Percentiles rank a stretch among this genome's conserved stretches.
Evolutionary conservation across 2,329 filamentous ascomycete species (phyloP).

Genomic region (Atkinsonella hypoxylon): DNA sequence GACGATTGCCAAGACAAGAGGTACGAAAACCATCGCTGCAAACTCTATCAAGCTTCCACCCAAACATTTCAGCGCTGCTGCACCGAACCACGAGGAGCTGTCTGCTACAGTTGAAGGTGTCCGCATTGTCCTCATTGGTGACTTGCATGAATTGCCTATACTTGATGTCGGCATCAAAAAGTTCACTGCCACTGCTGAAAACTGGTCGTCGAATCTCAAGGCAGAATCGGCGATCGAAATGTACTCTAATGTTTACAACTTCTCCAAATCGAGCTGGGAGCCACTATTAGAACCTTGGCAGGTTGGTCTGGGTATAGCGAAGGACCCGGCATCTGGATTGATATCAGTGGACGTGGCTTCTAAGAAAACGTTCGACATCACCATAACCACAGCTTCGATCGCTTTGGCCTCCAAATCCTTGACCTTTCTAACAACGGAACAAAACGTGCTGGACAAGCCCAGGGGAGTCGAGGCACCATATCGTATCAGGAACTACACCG

Average conservation of each 20-base stretch:
- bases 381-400: slow-evolving; percentile 85
- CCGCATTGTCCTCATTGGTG: slow-evolving; percentile 86
- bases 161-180: slow-evolving; percentile 88
- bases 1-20: slow-evolving; percentile 33
- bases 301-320: slow-evolving; percentile 79
- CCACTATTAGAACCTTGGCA: slow-evolving; percentile 94
- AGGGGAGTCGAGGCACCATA: slow-evolving; percentile 87
- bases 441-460: slow-evolving; percentile 83
- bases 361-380: slow-evolving; percentile 82
- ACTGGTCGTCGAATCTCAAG: slow-evolving; percentile 83
- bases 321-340: slow-evolving; percentile 60
- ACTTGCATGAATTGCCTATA: slow-evolving; percentile 88
- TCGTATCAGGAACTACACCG: slow-evolving; percentile 87
- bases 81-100: slow-evolving; percentile 54
- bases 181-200: slow-evolving; percentile 71
- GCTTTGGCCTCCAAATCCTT: slow-evolving; percentile 87
- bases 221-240: slow-evolving; percentile 86
- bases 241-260: slow-evolving; percentile 96
- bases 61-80: slow-evolving; percentile 6
- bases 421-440: slow-evolving; percentile 75
- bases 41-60: slow-evolving; percentile 15
- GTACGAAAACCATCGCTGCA: slow-evolving; percentile 23
- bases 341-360: slow-evolving; percentile 79
- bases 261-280: slow-evolving; percentile 97
- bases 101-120: slow-evolving; percentile 80